Evolutionary conservation across 495 filamentous ascomycete species (phyloP), one percentile per base, ranked within the genome.

Genomic region (Penicillium verhagenii): DNA sequence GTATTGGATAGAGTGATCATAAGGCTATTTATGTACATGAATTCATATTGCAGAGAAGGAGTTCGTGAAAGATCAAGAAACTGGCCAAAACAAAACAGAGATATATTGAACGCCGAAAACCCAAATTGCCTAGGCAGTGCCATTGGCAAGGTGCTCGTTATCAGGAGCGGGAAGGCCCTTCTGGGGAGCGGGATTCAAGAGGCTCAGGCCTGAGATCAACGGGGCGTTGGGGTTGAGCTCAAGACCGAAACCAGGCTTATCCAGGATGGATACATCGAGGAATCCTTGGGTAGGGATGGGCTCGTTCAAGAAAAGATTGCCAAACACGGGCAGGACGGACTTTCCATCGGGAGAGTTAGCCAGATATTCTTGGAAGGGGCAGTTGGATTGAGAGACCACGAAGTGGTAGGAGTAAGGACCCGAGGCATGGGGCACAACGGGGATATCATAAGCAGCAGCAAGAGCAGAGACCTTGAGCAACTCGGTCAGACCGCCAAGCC

Each of bases 361-460:
- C 9, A 96, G 82, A 59, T 96, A 96, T 72, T 96, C 92, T 70
- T 96, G 90, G 79, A 96, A 96, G 18, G 92, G 92, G 35, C 87
- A 86, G 73, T 96, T 96, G 18, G 86, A 82, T 70, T 96, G 91
- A 35, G 90, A 92, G 58, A 95, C 84, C 39, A 96, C 92, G 59
- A 91, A 96, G 74, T 96, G 92, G 74, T 96, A 96, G 57, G 88
- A 92, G 78, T 96, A 96, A 2, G 92, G 87, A 4, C 92, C 92
- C 49, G 87, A 91, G 7, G 91, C 92, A 64, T 96, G 92, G 18
- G 92, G 92, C n/a, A 96, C 90, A 4, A 96, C 91, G 24, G 91
- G 90, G 35, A 96, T 86, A 64, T 96, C 92, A 70, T 96, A 96
- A 2, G 92, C 91, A 5, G 91, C 83, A 14, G 92, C 92, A 80